Evolutionary conservation across 192 early-diverging fungal species (phyloP), one percentile per base, ranked within the genome.

Genomic region (Backusella australiensis): DNA sequence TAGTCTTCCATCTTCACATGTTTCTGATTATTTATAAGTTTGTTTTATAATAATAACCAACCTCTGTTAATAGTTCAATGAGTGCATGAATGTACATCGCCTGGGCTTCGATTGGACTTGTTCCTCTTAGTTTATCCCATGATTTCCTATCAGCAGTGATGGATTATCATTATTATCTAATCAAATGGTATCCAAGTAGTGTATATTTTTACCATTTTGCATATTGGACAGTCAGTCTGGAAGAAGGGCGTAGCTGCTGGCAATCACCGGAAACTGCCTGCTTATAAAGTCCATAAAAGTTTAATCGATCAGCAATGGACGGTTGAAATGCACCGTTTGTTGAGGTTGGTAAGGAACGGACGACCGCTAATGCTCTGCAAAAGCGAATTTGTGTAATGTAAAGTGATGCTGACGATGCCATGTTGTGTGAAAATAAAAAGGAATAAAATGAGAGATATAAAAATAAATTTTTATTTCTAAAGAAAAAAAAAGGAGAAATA

Each of bases 281-380:
- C 53, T 77, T 81, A 49, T 81, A 81, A 59, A 81, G 72, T 29
- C 80, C 75, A 32, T 81, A 81, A 12, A 81, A 59, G 4, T 81
- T 81, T 34, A 81, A 68, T 74, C 68, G 74, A 39, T 81, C 80
- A 1, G 67, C 32, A 44, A 71, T 34, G 15, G 70, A 69, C 14
- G 73, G 78, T 65, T 79, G 73, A 29, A 74, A 41, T 11, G 72
- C 21, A 23, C 56, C 72, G 34, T 34, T 44, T 39, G 39, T 34
- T 26, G 35, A 36, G 17, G 34, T 65, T 26, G 72, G 72, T 74
- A 74, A 65, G 12, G 72, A 65, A 6, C 72, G 72, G 32, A 74
- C 36, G 4, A 74, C 72, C 1, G 72, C 72, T 39, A 74, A 26
- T 59, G 72, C 72, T 41, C 72, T 35, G 36, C 72, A 74, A 42